Evolutionary conservation across 2,329 filamentous ascomycete species (phyloP), one percentile per base, ranked within the genome.

Genomic region (Botrytis porri): DNA sequence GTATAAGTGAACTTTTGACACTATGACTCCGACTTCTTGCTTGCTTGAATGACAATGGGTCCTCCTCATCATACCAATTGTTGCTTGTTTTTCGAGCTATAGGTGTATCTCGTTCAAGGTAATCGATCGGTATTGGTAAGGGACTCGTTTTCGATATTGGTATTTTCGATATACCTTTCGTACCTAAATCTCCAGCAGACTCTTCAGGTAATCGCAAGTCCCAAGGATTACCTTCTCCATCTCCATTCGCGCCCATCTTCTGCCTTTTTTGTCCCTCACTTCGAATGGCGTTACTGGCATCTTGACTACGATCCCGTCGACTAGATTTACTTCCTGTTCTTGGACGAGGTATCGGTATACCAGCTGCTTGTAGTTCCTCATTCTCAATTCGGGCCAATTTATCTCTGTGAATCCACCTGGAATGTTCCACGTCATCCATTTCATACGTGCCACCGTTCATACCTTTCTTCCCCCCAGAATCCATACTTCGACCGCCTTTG

Each of bases 401-500:
- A 82, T 96, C 93, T 73, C 93, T 86, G 80, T 96, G 93, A 78
- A 96, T 95, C 93, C 93, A 96, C 81, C 93, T 91, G 45, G 90
- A 92, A 74, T 89, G 86, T 74, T 92, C 90, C 48, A 85, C 83
- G 48, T 85, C 83, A 78, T 71, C 80, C 57, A 81, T 78, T 37
- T 83, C 80, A 45, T 78, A 80, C 59, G 71, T 29, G 10, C 75
- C 76, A 22, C 72, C 75, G 48, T 72, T 75, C n/a, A 63, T 59
- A 32, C 60, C 70, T 70, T 77, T 79, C 65, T 72, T 72, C 32
- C 78, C 77, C 29, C 74, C 77, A 73, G 75, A 77, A 71, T 81
- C 79, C 60, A 79, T 74, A 62, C 77, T 77, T 70, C 78, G 74
- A 12, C 75, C 75, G 69, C 75, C 76, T 65, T 75, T 74, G 29